Evolutionary conservation across 2,329 filamentous ascomycete genomes (phyloP), one percentile per base, ranked within the genome.

Genomic region (Penicillium digitatum): DNA sequence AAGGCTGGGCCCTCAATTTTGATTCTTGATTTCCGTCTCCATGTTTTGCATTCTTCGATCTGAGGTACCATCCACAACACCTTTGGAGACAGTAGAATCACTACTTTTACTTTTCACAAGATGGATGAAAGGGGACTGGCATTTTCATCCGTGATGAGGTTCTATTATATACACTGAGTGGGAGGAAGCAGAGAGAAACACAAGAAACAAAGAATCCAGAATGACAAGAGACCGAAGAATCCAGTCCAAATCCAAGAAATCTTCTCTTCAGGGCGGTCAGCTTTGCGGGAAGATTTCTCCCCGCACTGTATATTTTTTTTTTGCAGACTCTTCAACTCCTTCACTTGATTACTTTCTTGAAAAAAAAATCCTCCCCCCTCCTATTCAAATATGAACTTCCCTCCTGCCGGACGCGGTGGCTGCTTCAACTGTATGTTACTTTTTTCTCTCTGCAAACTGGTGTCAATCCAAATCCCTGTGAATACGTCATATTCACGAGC

Each of bases 371-470:
- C 5, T 18, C 18, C 29, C 42, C n/a, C 56, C 26, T 12, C 12
- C 34, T 34, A 43, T 42, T 51, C 64, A 73, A 73, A 60, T 63
- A 82, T 82, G 80, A 79, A 81, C 63, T 78, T 73, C 64, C 75
- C 48, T n/a, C 48, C 75, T 63, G 62, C 72, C 60, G 76, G 75
- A 64, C 74, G 74, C 63, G 79, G 80, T 71, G 79, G 78, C 65
- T 83, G 81, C 74, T 83, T 82, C 73, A 83, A 82, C 73, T 83
- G 81, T 82, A 68, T 74, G 79, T 80, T 62, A 29, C 29, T 53
- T 45, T 34, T 48, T 45, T 54, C 48, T 29, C 14, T 29, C 24
- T 39, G n/a, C 35, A 26, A 32, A n/a, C 22, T 48, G 32, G 45
- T 37, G 39, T 40, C 27, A 34, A 27, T 31, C 35, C 22, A 29